Evolutionary conservation across 768 basidiomycete species (phyloP).

Genomic region (Boletus pseudo-olivaceus): DNA sequence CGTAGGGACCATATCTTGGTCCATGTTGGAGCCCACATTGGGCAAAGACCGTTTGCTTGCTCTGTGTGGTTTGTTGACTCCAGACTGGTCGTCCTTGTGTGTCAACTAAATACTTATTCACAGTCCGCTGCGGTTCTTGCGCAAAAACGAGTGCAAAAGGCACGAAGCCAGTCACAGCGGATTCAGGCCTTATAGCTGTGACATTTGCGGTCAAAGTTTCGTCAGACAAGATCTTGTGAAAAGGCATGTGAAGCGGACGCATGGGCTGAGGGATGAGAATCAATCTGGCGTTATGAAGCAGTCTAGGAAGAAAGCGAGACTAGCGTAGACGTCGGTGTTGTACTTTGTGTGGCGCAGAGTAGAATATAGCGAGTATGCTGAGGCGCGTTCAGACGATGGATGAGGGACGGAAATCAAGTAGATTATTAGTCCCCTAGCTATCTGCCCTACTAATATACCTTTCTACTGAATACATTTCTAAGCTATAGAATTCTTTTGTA

Average conservation of each 20-base stretch:
- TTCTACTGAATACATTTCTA: too few relatives aligned
- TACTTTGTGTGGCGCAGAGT: neutral
- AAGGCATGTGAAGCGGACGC: conserved; percentile 59
- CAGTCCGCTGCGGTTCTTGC: conserved; percentile 61
- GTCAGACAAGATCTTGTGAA: conserved; percentile 67
- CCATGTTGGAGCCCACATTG: conserved; percentile 69
- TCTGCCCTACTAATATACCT: too few relatives aligned
- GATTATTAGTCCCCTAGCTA: too few relatives aligned
- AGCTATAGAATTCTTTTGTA: too few relatives aligned
- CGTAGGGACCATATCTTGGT: conserved; percentile 72
- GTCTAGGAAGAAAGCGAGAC: conserved; percentile 27
- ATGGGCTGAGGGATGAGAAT: conserved; percentile 39
- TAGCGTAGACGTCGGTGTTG: conserved; percentile 4
- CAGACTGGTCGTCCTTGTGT: neutral
- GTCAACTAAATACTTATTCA: conserved; percentile 9
- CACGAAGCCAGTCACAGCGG: conserved; percentile 67
- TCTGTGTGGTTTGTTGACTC: conserved; percentile 51
- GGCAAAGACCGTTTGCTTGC: conserved; percentile 64
- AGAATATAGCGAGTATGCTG: too few relatives aligned
- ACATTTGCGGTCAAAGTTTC: conserved; percentile 55
- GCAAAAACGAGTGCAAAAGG: conserved; percentile 76
- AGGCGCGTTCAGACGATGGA: too few relatives aligned
- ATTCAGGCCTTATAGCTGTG: conserved; percentile 54
- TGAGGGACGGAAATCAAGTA: too few relatives aligned
- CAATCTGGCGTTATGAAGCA: conserved; percentile 22